phyloP scores from a whole-genome alignment of 257 asterid genomes.

The Nicotiana tabacum region DNA sequence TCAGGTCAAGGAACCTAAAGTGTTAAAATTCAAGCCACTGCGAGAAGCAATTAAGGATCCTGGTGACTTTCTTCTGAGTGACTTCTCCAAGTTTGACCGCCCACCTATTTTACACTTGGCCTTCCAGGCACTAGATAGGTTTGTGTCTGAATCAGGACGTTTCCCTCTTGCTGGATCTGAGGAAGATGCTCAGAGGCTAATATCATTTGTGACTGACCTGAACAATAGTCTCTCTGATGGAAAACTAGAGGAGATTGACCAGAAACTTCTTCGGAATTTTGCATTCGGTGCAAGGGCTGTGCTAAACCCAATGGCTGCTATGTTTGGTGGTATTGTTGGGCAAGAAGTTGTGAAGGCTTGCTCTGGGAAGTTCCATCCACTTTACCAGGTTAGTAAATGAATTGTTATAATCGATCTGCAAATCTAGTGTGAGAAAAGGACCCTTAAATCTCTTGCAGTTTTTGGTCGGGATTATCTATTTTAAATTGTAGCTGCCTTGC shows the following conservation, averaged over 20 bases:
- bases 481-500: background rate
- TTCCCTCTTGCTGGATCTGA: constrained; percentile 81
- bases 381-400: constrained; percentile 57
- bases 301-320: constrained; percentile 94
- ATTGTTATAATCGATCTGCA: background rate
- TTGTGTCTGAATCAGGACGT: constrained; percentile 55
- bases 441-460: background rate
- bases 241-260: constrained; percentile 63
- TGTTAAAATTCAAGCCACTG: constrained; percentile 74
- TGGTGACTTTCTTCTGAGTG: constrained; percentile 87
- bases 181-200: constrained; percentile 81
- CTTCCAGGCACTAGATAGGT: constrained; percentile 73
- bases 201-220: constrained; percentile 51
- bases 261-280: constrained; percentile 63
- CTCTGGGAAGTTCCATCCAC: constrained; percentile 95
- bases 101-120: constrained; percentile 92
- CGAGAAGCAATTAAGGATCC: constrained; percentile 75
- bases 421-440: background rate
- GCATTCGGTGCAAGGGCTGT: constrained; percentile 92
- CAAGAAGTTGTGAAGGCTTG: constrained; percentile 98
- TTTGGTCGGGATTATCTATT: background rate
- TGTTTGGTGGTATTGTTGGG: constrained; percentile 95
- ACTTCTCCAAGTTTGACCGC: constrained; percentile 85
- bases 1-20: constrained; percentile 86
- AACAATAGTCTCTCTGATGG: constrained; percentile 61